Conservation (phyloP, 768 basidiomycete genomes). For the Crassisporium funariophilum region DNA sequence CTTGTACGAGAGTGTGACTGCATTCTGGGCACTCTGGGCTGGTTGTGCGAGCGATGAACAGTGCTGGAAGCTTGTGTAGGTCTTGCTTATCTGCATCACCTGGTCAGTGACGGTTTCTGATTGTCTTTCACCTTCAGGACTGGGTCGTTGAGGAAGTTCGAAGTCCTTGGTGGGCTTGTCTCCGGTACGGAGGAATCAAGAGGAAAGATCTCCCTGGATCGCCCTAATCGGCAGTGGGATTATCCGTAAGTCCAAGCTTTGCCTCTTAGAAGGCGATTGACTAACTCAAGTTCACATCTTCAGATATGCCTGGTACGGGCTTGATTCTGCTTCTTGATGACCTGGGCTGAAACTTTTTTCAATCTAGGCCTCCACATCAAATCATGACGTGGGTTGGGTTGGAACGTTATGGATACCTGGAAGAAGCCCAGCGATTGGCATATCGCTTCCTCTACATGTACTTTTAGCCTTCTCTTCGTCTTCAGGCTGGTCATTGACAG, state of each 20-base stretch:
- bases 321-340: slow-evolving; percentile 2
- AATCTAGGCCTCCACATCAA: slow-evolving; percentile 86
- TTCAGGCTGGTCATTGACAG: neutral
- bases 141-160: slow-evolving; percentile 90
- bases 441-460: slow-evolving; percentile 99
- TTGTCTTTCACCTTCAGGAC: slow-evolving; percentile 47
- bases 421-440: slow-evolving; percentile 90
- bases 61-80: slow-evolving; percentile 90
- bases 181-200: slow-evolving; percentile 97
- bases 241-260: slow-evolving; percentile 69
- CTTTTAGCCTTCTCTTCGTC: slow-evolving; percentile 9
- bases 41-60: slow-evolving; percentile 97
- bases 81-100: slow-evolving; percentile 20
- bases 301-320: slow-evolving; percentile 69
- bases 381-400: slow-evolving; percentile 99
- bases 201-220: slow-evolving; percentile 92
- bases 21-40: slow-evolving; percentile 96
- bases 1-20: slow-evolving; percentile 95
- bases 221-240: slow-evolving; percentile 99
- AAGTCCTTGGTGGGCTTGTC: slow-evolving; percentile 92
- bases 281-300: slow-evolving; percentile 16
- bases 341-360: neutral
- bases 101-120: slow-evolving; percentile 18
- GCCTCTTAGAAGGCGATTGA: neutral
- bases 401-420: slow-evolving; percentile 92